Evolutionary conservation across 2,329 filamentous ascomycete genomes (phyloP).

Genomic region (Pezicula carpinea): DNA sequence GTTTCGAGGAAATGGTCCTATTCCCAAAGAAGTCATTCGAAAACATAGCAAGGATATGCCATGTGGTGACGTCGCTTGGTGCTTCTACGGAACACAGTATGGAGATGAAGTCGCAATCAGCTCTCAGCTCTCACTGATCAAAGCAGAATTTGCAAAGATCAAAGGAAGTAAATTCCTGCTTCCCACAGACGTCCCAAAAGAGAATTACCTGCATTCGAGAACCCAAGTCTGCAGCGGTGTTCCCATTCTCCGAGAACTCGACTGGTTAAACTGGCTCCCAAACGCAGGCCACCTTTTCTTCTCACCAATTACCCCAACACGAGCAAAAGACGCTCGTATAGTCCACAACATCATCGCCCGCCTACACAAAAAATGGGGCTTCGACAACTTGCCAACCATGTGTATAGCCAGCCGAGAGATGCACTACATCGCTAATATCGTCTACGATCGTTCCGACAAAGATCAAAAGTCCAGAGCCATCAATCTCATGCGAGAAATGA

Average conservation of each 20-base stretch:
- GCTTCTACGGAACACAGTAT: slow-evolving; percentile 29
- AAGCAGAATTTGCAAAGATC: slow-evolving; percentile 24
- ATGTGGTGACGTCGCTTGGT: slow-evolving; percentile 25
- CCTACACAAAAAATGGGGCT: slow-evolving; percentile 40
- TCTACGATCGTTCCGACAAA: slow-evolving; percentile 42
- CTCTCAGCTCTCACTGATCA: slow-evolving; percentile 23
- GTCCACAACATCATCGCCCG: slow-evolving; percentile 42
- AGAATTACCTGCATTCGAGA: slow-evolving; percentile 26
- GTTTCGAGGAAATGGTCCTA: slow-evolving; percentile 20
- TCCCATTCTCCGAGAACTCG: slow-evolving; percentile 26
- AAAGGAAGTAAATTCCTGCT: slow-evolving; percentile 27
- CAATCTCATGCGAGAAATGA: slow-evolving; percentile 33
- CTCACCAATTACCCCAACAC: slow-evolving; percentile 32
- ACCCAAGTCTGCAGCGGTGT: slow-evolving; percentile 25
- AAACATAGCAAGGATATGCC: slow-evolving; percentile 24
- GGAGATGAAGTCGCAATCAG: slow-evolving; percentile 21
- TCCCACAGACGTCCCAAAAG: slow-evolving; percentile 26
- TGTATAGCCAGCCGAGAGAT: slow-evolving; percentile 48
- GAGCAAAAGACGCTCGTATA: slow-evolving; percentile 33
- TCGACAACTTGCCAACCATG: slow-evolving; percentile 47
- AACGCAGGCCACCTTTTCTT: slow-evolving; percentile 49
- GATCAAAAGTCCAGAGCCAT: slow-evolving; percentile 33
- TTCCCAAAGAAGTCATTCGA: slow-evolving; percentile 26
- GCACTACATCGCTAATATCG: slow-evolving; percentile 50
- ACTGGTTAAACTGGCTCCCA: slow-evolving; percentile 46